Percentiles rank a stretch among this genome's conserved stretches.
phyloP scores from a whole-genome alignment of 768 basidiomycete species.

The Leccinellum rugosiceps region DNA sequence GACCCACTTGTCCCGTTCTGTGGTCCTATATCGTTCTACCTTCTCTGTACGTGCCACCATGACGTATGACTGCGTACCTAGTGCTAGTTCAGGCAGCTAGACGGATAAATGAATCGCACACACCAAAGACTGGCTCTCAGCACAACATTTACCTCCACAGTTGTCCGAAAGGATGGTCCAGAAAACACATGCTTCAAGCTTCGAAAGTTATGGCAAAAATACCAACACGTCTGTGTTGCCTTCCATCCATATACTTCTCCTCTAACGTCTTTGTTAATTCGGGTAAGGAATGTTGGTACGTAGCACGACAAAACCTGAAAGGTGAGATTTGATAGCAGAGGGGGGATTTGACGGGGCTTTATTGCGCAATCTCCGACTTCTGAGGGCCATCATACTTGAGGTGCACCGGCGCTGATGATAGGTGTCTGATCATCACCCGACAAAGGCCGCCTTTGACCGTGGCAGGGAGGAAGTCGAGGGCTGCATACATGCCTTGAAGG shows the following conservation, averaged over 20 bases:
- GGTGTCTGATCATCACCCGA: not conserved
- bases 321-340: not conserved
- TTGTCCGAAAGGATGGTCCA: not conserved
- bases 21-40: not conserved
- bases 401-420: no score
- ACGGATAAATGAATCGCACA: no score
- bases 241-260: not conserved
- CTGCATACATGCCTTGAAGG: no score
- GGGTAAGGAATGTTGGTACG: no score
- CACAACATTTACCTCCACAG: not conserved
- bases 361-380: not conserved
- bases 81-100: not conserved
- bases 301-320: not conserved
- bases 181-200: not conserved
- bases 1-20: not conserved
- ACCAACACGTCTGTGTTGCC: not conserved
- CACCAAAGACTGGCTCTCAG: not conserved
- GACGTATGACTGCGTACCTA: not conserved
- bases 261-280: not conserved
- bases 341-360: not conserved
- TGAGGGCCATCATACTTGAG: not conserved
- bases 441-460: not conserved
- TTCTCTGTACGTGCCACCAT: not conserved
- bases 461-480: not conserved
- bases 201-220: not conserved